Base-by-base conservation (phyloP, 2,329 filamentous ascomycete genomes). In the Pseudogymnoascus sp. region DNA sequence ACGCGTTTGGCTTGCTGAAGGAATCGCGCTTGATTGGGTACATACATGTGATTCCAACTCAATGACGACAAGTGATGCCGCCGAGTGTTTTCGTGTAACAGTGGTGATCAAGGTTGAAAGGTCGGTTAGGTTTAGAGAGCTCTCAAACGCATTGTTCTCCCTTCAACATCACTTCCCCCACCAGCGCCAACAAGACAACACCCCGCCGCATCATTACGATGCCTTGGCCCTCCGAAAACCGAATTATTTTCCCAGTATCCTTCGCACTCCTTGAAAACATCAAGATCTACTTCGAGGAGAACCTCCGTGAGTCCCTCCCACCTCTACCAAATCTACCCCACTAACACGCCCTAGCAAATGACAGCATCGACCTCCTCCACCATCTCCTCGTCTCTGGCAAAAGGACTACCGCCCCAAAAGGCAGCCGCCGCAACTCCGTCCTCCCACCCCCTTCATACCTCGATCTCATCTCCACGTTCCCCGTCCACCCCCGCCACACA, bases 401-500 rank as follows among this genome's bases (percentile, higher is more conserved):
- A 2, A 31, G 11, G 6, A 59, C 24, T 24, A 59, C 4, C 26
- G 66, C 50, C 8, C 50, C 31, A 1, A 4, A 0, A 4, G 50
- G 31, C 50, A 72, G 62, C 44, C 71, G 59, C 74, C 75, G 64
- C 72, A 74, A 37, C 65, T 76, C 13, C 70, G 14, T 16, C 50
- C 37, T 72, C 16, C 90, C 93, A 1, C 84, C 89, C 2, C 81
- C 88, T 0, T 83, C 85, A 63, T 87, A 93, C 67, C 79, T 97
- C 24, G 87, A 90, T 6, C 79, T 97, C 7, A 82, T 92, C n/a
- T 85, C 82, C 47, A 95, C 91, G 1, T 79, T 97, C n/a, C 76
- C 87, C n/a, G 83, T 95, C 13, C 91, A 96, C 70, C 93, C 93
- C 0, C 77, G 79, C 24, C 84, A 89, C 67, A 97, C 93, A 0